Percentiles rank a stretch among this genome's conserved stretches.
phyloP scores from a whole-genome alignment of 2,329 filamentous ascomycete species.

The Cercospora janseana region DNA sequence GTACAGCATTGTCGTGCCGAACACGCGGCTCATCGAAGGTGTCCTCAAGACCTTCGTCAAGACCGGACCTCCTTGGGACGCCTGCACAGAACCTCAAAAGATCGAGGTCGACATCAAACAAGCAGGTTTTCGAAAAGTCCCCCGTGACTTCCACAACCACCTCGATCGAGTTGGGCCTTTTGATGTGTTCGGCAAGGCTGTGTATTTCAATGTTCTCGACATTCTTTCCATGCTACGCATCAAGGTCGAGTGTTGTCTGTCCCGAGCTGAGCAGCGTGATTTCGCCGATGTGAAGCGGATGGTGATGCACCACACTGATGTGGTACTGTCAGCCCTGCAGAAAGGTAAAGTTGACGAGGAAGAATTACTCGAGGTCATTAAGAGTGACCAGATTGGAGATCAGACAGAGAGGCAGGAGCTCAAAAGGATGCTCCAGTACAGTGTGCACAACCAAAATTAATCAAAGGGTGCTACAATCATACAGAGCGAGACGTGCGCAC shows the following conservation, averaged over 20 bases:
- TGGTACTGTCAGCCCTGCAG: neutral
- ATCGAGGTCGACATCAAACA: slow-evolving; percentile 17
- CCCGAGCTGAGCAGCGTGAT: slow-evolving; percentile 11
- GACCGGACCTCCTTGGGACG: slow-evolving; percentile 8
- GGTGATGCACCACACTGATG: neutral
- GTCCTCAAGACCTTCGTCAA: slow-evolving; percentile 16
- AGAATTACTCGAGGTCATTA: neutral
- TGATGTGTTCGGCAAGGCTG: slow-evolving; percentile 3
- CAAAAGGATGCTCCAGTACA: too few relatives aligned
- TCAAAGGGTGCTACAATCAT: too few relatives aligned
- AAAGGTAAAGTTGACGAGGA: neutral
- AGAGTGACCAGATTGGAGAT: neutral
- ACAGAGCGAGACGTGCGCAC: too few relatives aligned
- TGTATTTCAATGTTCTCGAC: slow-evolving; percentile 13
- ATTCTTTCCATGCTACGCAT: slow-evolving; percentile 13
- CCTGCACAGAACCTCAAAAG: slow-evolving; percentile 5
- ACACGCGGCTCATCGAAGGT: slow-evolving; percentile 12
- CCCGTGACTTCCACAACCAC: slow-evolving; percentile 3
- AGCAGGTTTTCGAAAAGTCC: slow-evolving; percentile 12
- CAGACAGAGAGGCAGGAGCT: neutral
- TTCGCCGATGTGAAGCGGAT: slow-evolving; percentile 14
- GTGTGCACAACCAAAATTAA: too few relatives aligned
- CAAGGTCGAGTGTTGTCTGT: slow-evolving; percentile 15
- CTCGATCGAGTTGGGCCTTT: slow-evolving; percentile 11
- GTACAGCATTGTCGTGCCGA: slow-evolving; percentile 5